Evolutionary conservation across 2,329 filamentous ascomycete genomes (phyloP).

Genomic region (Apiospora marii): DNA sequence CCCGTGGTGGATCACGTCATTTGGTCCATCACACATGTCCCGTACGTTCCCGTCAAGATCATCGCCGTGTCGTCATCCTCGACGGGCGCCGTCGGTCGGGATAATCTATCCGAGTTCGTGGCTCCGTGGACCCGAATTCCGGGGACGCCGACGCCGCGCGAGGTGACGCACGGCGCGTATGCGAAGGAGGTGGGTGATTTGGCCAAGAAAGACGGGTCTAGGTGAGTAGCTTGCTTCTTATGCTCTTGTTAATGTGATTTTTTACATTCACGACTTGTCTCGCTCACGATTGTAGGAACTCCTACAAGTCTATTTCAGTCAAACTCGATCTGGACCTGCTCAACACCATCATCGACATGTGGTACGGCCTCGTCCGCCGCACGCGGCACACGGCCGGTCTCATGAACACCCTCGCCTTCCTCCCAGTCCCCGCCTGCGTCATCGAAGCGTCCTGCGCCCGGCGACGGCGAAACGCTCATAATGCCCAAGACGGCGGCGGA

Average conservation of each 20-base stretch:
- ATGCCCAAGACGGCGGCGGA: background rate
- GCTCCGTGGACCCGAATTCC: background rate
- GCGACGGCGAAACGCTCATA: background rate
- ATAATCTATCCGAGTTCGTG: background rate
- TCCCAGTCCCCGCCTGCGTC: background rate
- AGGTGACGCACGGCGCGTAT: background rate
- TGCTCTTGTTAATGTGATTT: background rate
- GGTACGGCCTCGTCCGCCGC: background rate
- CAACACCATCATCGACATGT: background rate
- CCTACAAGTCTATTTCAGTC: background rate
- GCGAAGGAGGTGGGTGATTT: constrained; percentile 6
- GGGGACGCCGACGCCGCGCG: background rate
- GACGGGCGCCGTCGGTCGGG: background rate
- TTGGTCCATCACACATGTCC: background rate
- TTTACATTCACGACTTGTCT: background rate
- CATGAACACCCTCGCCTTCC: background rate
- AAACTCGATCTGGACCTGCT: background rate
- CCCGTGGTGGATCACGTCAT: background rate
- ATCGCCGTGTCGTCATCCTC: background rate
- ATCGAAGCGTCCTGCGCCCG: constrained; percentile 6
- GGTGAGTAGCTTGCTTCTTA: background rate
- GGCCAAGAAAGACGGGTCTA: background rate
- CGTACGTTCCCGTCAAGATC: constrained; percentile 1
- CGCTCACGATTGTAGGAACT: background rate
- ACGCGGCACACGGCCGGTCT: background rate